A percentile compares a stretch with the other conserved stretches of the same genome.
Evolutionary conservation across 768 basidiomycete species (phyloP).

Genomic region (Tricholoma sp.): DNA sequence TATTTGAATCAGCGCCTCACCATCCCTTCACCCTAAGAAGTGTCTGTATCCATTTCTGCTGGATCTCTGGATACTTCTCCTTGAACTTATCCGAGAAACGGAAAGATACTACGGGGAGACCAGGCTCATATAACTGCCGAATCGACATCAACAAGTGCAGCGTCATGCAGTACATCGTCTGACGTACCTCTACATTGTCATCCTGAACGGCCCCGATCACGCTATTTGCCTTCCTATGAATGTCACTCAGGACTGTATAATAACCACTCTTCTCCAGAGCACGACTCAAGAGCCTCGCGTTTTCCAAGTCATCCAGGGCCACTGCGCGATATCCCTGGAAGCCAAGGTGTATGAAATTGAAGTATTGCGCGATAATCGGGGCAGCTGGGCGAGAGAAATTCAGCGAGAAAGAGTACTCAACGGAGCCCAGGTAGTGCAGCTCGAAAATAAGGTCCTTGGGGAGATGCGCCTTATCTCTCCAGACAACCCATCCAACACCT

Average conservation of each 20-base stretch:
- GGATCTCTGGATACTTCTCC: conserved; percentile 47
- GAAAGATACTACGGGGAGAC: conserved; percentile 66
- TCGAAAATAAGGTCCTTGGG: conserved; percentile 73
- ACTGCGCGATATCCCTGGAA: conserved; percentile 50
- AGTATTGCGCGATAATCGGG: conserved; percentile 60
- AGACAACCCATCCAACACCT: conserved; percentile 67
- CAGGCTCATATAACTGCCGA: conserved; percentile 43
- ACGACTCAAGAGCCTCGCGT: conserved; percentile 59
- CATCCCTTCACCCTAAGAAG: conserved; percentile 48
- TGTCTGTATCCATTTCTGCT: conserved; percentile 59
- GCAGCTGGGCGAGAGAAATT: conserved; percentile 62
- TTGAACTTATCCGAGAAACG: conserved; percentile 55
- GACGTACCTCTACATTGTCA: conserved; percentile 50
- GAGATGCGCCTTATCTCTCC: conserved; percentile 57
- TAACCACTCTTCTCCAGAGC: conserved; percentile 55
- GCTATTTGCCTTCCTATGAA: conserved; percentile 34
- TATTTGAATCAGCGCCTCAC: conserved; percentile 30
- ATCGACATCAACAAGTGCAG: conserved; percentile 12
- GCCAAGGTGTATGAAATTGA: conserved; percentile 59
- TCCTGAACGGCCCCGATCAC: conserved; percentile 29
- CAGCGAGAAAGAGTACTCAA: conserved; percentile 73
- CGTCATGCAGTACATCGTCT: conserved; percentile 1
- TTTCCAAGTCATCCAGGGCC: conserved; percentile 47
- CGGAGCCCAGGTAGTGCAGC: conserved; percentile 51
- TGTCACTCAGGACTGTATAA: conserved; percentile 49